A percentile compares a stretch with the other conserved stretches of the same genome.
phyloP scores from a whole-genome alignment of 306 rosid species.

The Cucumis hystrix region DNA sequence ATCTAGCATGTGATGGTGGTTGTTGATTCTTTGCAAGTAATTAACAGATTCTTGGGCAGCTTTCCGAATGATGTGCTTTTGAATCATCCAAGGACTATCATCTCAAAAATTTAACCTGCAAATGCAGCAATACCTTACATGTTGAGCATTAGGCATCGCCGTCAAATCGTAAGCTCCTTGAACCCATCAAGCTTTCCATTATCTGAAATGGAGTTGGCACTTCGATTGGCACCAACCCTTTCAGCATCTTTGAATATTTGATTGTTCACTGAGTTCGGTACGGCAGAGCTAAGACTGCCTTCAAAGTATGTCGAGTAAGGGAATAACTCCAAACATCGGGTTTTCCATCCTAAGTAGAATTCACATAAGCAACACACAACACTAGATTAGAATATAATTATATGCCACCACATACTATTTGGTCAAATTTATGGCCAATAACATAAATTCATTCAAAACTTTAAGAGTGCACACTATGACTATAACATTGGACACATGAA shows the following conservation, averaged over 20 bases:
- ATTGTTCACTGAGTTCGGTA: conserved; percentile 39
- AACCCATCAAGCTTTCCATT: conserved; percentile 65
- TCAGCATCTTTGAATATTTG: conserved; percentile 35
- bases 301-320: conserved; percentile 68
- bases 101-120: not conserved
- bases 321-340: conserved; percentile 57
- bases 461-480: not conserved
- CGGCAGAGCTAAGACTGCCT: conserved; percentile 63
- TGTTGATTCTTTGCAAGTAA: conserved; percentile 1
- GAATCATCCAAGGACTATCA: not conserved
- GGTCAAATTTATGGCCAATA: not conserved
- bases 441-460: not conserved
- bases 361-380: not conserved
- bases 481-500: not conserved
- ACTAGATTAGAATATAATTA: not conserved
- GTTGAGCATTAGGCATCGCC: conserved; percentile 9
- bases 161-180: conserved; percentile 40
- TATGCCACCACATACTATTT: not conserved
- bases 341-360: conserved; percentile 69
- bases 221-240: conserved; percentile 35
- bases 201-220: conserved; percentile 27
- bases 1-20: not conserved
- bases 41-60: not conserved
- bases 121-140: not conserved
- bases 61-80: not conserved